A percentile compares a stretch with the other conserved stretches of the same genome.
These are phyloP conservation scores for Cucurbita maxima DNA, from an alignment of 306 rosid genomes.

Conservation along the genomic window DNA sequence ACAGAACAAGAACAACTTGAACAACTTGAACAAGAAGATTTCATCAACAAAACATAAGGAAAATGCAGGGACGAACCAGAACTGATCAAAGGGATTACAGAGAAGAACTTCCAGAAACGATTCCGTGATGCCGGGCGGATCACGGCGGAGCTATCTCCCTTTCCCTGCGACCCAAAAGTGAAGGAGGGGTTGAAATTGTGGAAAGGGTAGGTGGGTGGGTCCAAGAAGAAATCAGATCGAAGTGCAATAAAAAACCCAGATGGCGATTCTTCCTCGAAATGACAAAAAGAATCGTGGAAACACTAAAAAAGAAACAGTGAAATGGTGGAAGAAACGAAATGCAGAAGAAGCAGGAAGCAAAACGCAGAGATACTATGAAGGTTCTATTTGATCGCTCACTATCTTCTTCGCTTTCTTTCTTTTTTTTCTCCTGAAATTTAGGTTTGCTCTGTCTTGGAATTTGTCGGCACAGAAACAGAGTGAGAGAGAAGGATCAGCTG, in stretches of 20 bases:
- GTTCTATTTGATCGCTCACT: background rate
- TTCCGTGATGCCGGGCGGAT: background rate
- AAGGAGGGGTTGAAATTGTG: background rate
- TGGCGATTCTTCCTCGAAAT: constrained; percentile 6
- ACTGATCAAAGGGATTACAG: background rate
- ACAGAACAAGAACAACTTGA: background rate
- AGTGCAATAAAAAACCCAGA: constrained; percentile 2
- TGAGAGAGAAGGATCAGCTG: background rate
- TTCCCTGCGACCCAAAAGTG: background rate
- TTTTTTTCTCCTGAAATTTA: constrained; percentile 1
- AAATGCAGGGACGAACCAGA: constrained; percentile 2
- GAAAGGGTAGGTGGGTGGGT: background rate
- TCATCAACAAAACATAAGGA: background rate
- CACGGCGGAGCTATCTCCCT: background rate
- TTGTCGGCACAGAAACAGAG: background rate
- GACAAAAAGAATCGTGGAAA: background rate
- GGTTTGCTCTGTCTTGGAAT: background rate
- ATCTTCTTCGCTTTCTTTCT: background rate
- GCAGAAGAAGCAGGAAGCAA: background rate
- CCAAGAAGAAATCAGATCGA: constrained; percentile 1
- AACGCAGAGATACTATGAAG: background rate
- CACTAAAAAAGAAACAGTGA: background rate
- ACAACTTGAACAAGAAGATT: background rate
- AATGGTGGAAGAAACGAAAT: background rate
- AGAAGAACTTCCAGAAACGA: background rate